These are phyloP conservation scores for Cutaneotrichosporon sp. DNA, from an alignment of 1,284 basidiomycete genomes.

Conservation along the genomic window DNA sequence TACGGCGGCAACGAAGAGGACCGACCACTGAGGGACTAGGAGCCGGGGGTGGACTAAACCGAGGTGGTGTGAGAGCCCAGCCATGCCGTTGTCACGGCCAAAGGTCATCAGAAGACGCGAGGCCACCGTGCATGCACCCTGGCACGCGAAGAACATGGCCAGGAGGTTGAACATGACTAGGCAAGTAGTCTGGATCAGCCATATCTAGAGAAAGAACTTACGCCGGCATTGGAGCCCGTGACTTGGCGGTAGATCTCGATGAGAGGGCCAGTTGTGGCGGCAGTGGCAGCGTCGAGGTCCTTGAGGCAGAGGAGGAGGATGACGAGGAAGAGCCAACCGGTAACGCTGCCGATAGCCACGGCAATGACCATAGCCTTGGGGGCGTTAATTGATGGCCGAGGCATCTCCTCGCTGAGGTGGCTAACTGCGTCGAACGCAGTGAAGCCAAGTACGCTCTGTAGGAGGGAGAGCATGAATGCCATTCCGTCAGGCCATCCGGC, in stretches of 20 bases:
- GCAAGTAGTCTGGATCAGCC: conserved; percentile 43
- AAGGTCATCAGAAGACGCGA: conserved; percentile 68
- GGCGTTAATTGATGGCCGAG: conserved; percentile 24
- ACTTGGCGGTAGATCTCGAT: conserved; percentile 66
- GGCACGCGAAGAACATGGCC: conserved; percentile 42
- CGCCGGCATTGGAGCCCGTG: conserved; percentile 60
- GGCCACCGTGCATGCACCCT: conserved; percentile 61
- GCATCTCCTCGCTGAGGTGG: conserved; percentile 35
- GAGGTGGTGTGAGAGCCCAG: conserved; percentile 59
- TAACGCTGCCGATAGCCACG: conserved; percentile 61
- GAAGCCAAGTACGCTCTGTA: conserved; percentile 52
- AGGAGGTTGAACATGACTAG: conserved; percentile 50
- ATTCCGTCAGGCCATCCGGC: conserved; percentile 55
- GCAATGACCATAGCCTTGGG: conserved; percentile 53
- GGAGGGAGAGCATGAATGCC: conserved; percentile 53
- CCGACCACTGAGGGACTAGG: conserved; percentile 29
- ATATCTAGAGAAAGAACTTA: neutral
- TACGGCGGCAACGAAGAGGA: conserved; percentile 59
- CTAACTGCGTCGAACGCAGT: conserved; percentile 42
- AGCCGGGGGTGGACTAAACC: conserved; percentile 53
- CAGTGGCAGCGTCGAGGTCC: conserved; percentile 60
- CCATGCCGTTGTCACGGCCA: conserved; percentile 64
- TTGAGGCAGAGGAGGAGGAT: conserved; percentile 66
- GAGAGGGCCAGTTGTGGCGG: conserved; percentile 62
- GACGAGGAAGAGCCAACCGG: conserved; percentile 62